Evolutionary conservation across 139 green algal species (phyloP).

Genomic region (Edaphochlamys debaryana): DNA sequence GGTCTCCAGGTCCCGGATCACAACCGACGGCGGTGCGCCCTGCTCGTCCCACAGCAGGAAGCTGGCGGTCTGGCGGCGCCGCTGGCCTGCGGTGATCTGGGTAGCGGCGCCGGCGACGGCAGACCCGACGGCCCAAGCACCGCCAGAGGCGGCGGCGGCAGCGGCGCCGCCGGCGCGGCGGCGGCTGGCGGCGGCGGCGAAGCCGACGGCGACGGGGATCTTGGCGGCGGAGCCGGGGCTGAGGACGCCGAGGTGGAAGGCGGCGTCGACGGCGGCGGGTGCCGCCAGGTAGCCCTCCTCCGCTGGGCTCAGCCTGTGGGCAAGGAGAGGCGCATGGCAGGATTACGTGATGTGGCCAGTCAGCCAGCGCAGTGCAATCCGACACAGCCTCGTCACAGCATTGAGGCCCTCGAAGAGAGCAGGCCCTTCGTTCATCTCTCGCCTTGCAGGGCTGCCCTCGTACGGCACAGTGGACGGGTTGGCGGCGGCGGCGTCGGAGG

Average conservation of each 20-base stretch:
- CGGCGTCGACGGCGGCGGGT: constrained; percentile 50
- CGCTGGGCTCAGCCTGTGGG: neutral
- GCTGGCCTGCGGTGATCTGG: constrained; percentile 1
- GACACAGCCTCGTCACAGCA: too few species aligned
- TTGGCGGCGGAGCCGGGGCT: constrained; percentile 45
- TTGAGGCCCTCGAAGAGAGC: too few species aligned
- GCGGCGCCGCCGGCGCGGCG: too few species aligned
- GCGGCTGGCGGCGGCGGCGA: constrained; percentile 33
- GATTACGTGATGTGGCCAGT: too few species aligned
- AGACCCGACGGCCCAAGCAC: neutral
- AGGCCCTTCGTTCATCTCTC: too few species aligned
- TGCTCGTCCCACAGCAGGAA: constrained; percentile 40
- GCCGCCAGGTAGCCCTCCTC: constrained; percentile 43
- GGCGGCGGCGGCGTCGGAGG: neutral
- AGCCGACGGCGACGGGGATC: constrained; percentile 60
- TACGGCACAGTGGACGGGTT: neutral
- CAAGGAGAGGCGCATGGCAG: too few species aligned
- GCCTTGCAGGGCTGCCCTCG: neutral
- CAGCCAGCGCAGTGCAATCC: too few species aligned
- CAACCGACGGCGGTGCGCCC: neutral
- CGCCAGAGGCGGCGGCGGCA: neutral
- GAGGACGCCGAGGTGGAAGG: constrained; percentile 65
- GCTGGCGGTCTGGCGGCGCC: constrained; percentile 8
- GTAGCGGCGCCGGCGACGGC: neutral
- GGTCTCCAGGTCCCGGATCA: constrained; percentile 48